Evolutionary conservation across 345 rosid species (phyloP).

Genomic region (Excoecaria cochinchinensis): DNA sequence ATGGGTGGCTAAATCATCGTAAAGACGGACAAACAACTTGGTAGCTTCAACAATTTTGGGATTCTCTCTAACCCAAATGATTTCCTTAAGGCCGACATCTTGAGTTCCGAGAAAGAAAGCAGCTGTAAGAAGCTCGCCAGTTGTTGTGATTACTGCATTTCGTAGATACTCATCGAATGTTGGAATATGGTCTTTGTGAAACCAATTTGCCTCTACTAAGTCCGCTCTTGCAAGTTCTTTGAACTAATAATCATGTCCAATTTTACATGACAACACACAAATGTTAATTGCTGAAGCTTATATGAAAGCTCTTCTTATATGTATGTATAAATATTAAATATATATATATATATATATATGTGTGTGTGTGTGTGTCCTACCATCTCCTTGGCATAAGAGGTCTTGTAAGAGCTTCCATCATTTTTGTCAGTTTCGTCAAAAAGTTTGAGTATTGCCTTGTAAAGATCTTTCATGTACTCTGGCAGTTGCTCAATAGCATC

Average conservation of each 20-base stretch:
- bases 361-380: too few relatives aligned
- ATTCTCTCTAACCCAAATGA: background rate
- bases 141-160: background rate
- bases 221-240: slow-evolving; percentile 1
- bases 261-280: too few relatives aligned
- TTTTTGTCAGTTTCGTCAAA: too few relatives aligned
- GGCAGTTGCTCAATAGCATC: too few relatives aligned
- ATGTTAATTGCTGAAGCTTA: too few relatives aligned
- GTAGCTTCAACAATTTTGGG: background rate
- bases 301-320: too few relatives aligned
- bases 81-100: background rate
- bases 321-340: background rate
- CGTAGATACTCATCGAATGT: slow-evolving; percentile 3
- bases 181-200: background rate
- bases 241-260: background rate
- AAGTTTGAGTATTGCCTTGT: too few relatives aligned
- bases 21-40: background rate
- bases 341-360: too few relatives aligned
- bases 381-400: background rate
- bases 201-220: slow-evolving; percentile 6
- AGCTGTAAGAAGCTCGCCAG: background rate
- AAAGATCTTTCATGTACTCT: too few relatives aligned
- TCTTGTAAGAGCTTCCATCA: background rate
- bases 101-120: background rate
- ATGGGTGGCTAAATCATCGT: background rate